Evolutionary conservation across 2,329 filamentous ascomycete species (phyloP).

Genomic region (Waltergamsia citrina): DNA sequence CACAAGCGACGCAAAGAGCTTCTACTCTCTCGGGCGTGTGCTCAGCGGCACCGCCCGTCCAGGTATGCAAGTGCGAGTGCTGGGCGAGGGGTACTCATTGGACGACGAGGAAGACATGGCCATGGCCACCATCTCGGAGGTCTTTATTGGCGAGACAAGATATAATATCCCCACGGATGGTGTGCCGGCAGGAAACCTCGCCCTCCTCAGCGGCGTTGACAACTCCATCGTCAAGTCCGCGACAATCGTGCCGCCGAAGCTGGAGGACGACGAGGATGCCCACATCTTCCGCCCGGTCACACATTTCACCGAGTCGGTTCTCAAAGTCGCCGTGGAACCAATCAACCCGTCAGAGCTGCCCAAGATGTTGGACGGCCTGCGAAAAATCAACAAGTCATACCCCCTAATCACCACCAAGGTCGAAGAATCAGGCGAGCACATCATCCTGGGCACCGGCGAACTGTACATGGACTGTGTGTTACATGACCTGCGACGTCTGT

Average conservation of each 20-base stretch:
- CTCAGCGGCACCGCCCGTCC: conserved; percentile 84
- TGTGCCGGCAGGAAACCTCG: conserved; percentile 88
- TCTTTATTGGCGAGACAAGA: conserved; percentile 83
- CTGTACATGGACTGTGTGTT: conserved; percentile 99
- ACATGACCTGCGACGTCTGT: conserved; percentile 85
- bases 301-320: conserved; percentile 94
- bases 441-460: conserved; percentile 90
- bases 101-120: conserved; percentile 99
- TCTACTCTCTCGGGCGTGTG: conserved; percentile 83
- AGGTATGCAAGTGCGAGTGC: conserved; percentile 74
- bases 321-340: conserved; percentile 96
- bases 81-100: conserved; percentile 90
- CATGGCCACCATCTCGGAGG: conserved; percentile 70
- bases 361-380: conserved; percentile 95
- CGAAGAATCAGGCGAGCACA: conserved; percentile 94
- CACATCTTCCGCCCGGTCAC: conserved; percentile 91
- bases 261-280: conserved; percentile 82
- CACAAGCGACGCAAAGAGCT: conserved; percentile 79
- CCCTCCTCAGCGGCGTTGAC: conserved; percentile 85
- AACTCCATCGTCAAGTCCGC: conserved; percentile 98
- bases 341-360: conserved; percentile 96
- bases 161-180: conserved; percentile 91
- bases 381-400: conserved; percentile 97
- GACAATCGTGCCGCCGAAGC: conserved; percentile 71
- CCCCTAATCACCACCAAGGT: conserved; percentile 94